phyloP scores from a whole-genome alignment of 2,329 filamentous ascomycete genomes.

The Phyllosticta capitalensis region DNA sequence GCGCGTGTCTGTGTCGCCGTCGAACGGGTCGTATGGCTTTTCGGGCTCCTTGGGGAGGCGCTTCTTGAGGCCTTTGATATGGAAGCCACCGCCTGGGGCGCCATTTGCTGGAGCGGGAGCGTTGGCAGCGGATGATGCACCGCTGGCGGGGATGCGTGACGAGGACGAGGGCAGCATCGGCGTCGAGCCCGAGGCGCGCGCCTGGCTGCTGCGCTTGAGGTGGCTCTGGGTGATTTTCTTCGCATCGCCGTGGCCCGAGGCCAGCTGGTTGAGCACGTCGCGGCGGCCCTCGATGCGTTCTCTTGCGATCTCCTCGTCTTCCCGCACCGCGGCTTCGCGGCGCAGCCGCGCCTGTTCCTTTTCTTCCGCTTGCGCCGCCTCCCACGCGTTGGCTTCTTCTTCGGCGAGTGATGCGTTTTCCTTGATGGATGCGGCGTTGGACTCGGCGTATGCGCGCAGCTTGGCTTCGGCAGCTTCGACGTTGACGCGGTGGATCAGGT shows the following conservation, averaged over 20 bases:
- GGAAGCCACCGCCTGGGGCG: slow-evolving; percentile 25
- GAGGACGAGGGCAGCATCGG: slow-evolving; percentile 12
- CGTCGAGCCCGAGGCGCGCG: slow-evolving; percentile 37
- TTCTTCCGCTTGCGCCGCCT: slow-evolving; percentile 46
- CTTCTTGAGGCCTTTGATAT: slow-evolving; percentile 73
- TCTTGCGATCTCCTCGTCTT: slow-evolving; percentile 59
- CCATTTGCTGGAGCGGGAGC: slow-evolving; percentile 18
- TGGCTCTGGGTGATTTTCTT: slow-evolving; percentile 47
- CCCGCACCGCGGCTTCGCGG: slow-evolving; percentile 52
- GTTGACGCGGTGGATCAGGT: slow-evolving; percentile 66
- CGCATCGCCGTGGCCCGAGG: slow-evolving; percentile 53
- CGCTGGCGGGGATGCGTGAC: not conserved
- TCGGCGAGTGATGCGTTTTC: slow-evolving; percentile 40
- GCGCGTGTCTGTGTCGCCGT: slow-evolving; percentile 55
- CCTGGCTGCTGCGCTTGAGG: slow-evolving; percentile 55
- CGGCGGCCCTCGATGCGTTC: slow-evolving; percentile 54
- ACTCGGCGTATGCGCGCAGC: slow-evolving; percentile 61
- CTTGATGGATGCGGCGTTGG: slow-evolving; percentile 53
- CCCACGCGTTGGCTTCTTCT: slow-evolving; percentile 38
- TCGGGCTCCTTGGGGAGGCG: slow-evolving; percentile 52
- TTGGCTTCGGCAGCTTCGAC: slow-evolving; percentile 52
- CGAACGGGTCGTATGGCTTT: slow-evolving; percentile 81
- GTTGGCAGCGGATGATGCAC: not conserved
- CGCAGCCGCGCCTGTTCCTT: slow-evolving; percentile 56
- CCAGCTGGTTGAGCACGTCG: slow-evolving; percentile 61